Conservation (phyloP, 495 filamentous ascomycete genomes). For the Oidiodendron maius region DNA sequence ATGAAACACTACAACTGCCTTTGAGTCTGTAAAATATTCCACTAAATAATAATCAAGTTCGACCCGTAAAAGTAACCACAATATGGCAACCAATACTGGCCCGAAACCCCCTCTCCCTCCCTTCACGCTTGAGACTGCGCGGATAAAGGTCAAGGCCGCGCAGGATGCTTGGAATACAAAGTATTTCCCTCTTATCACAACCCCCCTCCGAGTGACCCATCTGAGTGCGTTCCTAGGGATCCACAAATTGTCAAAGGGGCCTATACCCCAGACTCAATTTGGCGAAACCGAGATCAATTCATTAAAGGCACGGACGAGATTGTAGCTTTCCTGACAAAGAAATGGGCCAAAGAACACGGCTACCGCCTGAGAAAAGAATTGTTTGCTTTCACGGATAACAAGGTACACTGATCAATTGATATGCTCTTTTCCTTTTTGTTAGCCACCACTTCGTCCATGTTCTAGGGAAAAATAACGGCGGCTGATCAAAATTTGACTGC, state of each 20-base stretch:
- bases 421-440: too few species aligned
- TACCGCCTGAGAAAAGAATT: constrained; percentile 85
- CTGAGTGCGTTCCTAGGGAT: constrained; percentile 36
- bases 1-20: too few species aligned
- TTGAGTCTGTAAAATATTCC: too few species aligned
- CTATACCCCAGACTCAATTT: constrained; percentile 74
- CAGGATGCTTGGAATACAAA: constrained; percentile 84
- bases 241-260: constrained; percentile 58
- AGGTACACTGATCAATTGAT: constrained; percentile 27
- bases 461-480: background rate
- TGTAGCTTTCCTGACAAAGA: constrained; percentile 63
- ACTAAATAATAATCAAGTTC: too few species aligned
- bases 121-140: constrained; percentile 70
- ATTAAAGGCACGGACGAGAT: constrained; percentile 64
- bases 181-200: constrained; percentile 29
- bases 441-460: too few species aligned
- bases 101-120: constrained; percentile 55
- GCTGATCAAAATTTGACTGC: background rate
- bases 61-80: too few species aligned
- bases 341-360: constrained; percentile 69
- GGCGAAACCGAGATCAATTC: constrained; percentile 75
- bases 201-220: background rate
- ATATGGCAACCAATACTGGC: constrained; percentile 7
- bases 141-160: constrained; percentile 75
- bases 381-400: constrained; percentile 66